These are phyloP conservation scores for Mikania micrantha DNA, from an alignment of 129 eudicot genomes.

Conservation along the genomic window DNA sequence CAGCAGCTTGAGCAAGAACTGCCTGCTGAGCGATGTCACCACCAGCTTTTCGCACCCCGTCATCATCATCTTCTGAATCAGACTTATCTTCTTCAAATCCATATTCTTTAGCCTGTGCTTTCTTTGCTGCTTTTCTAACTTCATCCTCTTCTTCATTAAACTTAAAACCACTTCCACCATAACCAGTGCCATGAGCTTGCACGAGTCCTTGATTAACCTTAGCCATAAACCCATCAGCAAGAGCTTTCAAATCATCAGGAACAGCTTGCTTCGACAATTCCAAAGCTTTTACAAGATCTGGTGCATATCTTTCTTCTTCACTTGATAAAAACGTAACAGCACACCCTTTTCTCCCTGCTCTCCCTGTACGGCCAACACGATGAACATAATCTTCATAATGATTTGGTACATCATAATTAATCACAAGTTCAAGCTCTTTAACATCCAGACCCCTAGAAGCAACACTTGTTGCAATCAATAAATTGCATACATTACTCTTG, in stretches of 20 bases:
- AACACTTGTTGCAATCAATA: constrained; percentile 67
- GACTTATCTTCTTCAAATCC: constrained; percentile 88
- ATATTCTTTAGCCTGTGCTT: constrained; percentile 87
- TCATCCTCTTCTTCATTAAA: constrained; percentile 83
- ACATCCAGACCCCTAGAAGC: constrained; percentile 86
- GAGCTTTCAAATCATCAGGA: constrained; percentile 66
- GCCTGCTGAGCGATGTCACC: constrained; percentile 49
- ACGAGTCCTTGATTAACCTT: constrained; percentile 76
- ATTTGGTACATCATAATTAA: constrained; percentile 70
- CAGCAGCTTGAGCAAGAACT: constrained; percentile 36
- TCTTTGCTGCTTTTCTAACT: constrained; percentile 74
- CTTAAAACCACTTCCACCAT: constrained; percentile 75
- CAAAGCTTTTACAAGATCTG: constrained; percentile 72
- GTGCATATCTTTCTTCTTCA: constrained; percentile 65
- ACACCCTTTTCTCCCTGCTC: constrained; percentile 71
- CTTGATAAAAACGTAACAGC: constrained; percentile 59
- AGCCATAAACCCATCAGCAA: constrained; percentile 70
- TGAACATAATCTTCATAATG: constrained; percentile 83
- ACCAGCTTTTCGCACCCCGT: constrained; percentile 59
- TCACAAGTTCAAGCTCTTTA: constrained; percentile 69
- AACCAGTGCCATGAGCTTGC: constrained; percentile 80
- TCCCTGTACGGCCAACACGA: constrained; percentile 76
- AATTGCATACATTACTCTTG: constrained; percentile 64
- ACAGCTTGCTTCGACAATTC: constrained; percentile 62
- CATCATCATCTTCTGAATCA: constrained; percentile 86